Percentiles rank a stretch among this genome's conserved stretches.
These are phyloP conservation scores for Gillenia trifoliata DNA, from an alignment of 306 rosid genomes.

Conservation along the genomic window DNA sequence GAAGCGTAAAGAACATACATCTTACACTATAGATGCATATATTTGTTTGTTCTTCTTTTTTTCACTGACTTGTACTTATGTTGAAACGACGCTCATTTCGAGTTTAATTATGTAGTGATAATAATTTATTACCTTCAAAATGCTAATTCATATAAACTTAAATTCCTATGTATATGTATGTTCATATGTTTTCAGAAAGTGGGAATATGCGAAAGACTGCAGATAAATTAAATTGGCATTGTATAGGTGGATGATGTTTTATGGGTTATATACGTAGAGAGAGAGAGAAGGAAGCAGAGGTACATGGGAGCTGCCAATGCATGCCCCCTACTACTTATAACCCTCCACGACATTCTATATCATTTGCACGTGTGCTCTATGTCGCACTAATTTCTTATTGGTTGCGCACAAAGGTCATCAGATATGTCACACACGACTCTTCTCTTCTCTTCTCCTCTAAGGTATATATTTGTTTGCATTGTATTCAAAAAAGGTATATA, in stretches of 20 bases:
- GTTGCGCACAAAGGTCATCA: not conserved
- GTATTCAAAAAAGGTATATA: too few species aligned
- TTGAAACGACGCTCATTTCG: not conserved
- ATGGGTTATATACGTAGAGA: too few species aligned
- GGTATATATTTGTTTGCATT: too few species aligned
- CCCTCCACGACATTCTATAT: slow-evolving; percentile 8
- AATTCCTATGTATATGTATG: not conserved
- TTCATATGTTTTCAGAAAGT: not conserved
- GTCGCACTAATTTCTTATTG: not conserved
- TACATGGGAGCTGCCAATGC: slow-evolving; percentile 8
- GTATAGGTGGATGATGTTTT: not conserved
- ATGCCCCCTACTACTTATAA: not conserved
- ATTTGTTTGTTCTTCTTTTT: too few species aligned
- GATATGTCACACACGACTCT: not conserved
- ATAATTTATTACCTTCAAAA: not conserved
- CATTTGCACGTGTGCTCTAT: slow-evolving; percentile 1
- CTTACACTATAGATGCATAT: too few species aligned
- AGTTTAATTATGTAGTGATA: not conserved
- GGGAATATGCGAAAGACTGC: not conserved
- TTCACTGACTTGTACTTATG: too few species aligned
- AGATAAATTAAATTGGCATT: not conserved
- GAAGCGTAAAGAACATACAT: too few species aligned
- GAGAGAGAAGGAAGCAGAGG: not conserved
- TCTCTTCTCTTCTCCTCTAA: not conserved
- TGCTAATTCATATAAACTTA: not conserved